These are phyloP conservation scores for Arctium lappa DNA, from an alignment of 129 eudicot species.

Conservation along the genomic window DNA sequence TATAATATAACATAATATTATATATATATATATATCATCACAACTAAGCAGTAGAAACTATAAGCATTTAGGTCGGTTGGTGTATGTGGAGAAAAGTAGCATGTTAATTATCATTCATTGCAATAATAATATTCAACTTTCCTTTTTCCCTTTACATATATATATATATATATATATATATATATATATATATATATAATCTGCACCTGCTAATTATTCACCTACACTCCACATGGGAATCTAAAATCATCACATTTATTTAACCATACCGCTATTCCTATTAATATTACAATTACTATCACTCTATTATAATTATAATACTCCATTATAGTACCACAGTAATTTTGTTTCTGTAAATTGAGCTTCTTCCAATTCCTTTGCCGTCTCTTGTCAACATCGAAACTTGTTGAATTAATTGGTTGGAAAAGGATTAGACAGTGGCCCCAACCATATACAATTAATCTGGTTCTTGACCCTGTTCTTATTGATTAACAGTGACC, in stretches of 20 bases:
- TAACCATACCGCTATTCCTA: background rate
- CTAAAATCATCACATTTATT: background rate
- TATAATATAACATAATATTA: no score
- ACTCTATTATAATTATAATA: background rate
- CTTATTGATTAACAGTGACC: conserved; percentile 3
- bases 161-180: background rate
- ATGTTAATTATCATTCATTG: no score
- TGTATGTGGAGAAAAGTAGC: no score
- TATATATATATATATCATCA: no score
- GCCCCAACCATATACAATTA: background rate
- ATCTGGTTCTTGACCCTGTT: background rate
- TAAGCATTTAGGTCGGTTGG: no score
- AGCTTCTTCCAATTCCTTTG: background rate
- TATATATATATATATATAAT: background rate
- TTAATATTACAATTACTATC: background rate
- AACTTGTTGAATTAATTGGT: background rate
- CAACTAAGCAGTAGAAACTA: no score
- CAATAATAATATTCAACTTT: no score
- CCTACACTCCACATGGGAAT: conserved; percentile 13
- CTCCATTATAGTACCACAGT: background rate
- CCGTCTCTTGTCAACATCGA: background rate
- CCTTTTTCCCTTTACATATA: background rate
- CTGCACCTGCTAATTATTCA: background rate
- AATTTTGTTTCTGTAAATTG: background rate
- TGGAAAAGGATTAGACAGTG: background rate